phyloP scores from a whole-genome alignment of 306 rosid genomes.

The Cucurbita maxima region DNA sequence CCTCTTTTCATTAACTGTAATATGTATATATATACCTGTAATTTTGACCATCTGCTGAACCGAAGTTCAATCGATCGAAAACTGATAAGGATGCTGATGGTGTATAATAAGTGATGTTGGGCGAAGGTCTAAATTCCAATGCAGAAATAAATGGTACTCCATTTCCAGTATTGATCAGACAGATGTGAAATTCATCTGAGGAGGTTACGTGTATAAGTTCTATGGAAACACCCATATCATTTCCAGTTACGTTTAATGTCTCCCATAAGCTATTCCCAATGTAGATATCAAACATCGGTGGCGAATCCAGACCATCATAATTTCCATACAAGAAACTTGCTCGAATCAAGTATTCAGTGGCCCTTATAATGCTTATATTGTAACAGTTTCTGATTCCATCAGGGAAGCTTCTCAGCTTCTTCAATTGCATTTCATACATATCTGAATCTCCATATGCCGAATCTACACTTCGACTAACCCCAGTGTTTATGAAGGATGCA shows the following conservation, averaged over 20 bases:
- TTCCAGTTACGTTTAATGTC: background rate
- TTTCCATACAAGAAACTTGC: background rate
- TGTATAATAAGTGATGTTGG: background rate
- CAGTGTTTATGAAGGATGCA: background rate
- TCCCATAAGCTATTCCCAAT: conserved; percentile 9
- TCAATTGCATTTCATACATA: background rate
- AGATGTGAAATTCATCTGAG: background rate
- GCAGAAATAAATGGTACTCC: conserved; percentile 13
- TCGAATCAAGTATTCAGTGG: conserved; percentile 9
- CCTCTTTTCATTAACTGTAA: background rate
- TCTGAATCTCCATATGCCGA: background rate
- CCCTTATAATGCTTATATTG: background rate
- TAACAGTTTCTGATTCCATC: conserved; percentile 25
- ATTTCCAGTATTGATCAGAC: background rate
- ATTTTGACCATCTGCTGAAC: background rate
- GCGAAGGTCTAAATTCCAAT: conserved; percentile 5
- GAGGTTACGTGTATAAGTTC: conserved; percentile 5
- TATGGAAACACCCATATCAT: background rate
- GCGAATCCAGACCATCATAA: conserved; percentile 1
- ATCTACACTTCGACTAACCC: background rate
- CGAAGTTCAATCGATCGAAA: background rate
- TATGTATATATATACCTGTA: conserved; percentile 2
- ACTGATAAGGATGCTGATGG: background rate
- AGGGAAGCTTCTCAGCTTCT: conserved; percentile 17
- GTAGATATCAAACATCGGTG: conserved; percentile 8